These are phyloP conservation scores for Tricholoma sp. DNA, from an alignment of 768 basidiomycete species.

Conservation along the genomic window DNA sequence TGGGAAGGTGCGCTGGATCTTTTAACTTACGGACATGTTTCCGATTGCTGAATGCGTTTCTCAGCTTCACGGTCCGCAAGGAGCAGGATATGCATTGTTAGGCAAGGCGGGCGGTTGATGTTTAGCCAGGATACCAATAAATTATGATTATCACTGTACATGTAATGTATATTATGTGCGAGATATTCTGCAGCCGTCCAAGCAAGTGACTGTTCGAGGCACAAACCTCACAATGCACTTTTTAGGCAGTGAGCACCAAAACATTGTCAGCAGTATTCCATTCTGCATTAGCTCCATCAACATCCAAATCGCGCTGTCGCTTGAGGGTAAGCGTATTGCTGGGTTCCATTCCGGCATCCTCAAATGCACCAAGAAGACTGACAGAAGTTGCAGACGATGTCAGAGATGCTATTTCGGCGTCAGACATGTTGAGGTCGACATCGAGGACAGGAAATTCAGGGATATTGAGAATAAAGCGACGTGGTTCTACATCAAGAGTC, in stretches of 20 bases:
- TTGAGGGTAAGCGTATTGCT: conserved; percentile 44
- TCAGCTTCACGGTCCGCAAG: conserved; percentile 70
- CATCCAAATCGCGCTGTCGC: conserved; percentile 51
- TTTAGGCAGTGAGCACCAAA: conserved; percentile 40
- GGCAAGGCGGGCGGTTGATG: conserved; percentile 32
- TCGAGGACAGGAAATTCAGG: conserved; percentile 48
- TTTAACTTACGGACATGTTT: not conserved
- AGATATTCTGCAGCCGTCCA: not conserved
- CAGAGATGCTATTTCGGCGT: conserved; percentile 44
- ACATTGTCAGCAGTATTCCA: conserved; percentile 56
- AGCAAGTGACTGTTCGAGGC: not conserved
- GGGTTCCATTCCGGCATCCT: conserved; percentile 22
- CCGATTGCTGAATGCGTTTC: not conserved
- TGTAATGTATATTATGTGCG: not conserved
- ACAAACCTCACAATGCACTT: not conserved
- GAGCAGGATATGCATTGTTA: conserved; percentile 69
- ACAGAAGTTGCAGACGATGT: conserved; percentile 13
- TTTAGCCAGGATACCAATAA: not conserved
- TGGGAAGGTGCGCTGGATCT: conserved; percentile 41
- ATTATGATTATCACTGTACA: conserved; percentile 6
- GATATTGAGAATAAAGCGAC: conserved; percentile 48
- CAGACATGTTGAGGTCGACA: conserved; percentile 50
- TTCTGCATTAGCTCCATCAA: conserved; percentile 59
- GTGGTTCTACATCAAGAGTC: conserved; percentile 61
- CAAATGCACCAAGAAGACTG: conserved; percentile 10